phyloP scores from a whole-genome alignment of 2,329 filamentous ascomycete genomes.

The Botrytis deweyae region DNA sequence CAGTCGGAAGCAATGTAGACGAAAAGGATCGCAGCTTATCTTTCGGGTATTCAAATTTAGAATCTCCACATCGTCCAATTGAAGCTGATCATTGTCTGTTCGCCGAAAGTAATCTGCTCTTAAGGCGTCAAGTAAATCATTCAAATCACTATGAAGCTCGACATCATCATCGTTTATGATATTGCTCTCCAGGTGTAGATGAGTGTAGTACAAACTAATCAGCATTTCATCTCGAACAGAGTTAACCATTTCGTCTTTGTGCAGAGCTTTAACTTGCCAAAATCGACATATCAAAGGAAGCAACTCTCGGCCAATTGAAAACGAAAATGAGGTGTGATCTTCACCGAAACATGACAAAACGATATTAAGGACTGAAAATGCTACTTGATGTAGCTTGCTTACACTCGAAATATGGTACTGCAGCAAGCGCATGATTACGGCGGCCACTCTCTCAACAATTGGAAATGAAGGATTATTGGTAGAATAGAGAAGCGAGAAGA shows the following conservation, averaged over 20 bases:
- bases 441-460: conserved; percentile 56
- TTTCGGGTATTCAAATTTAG: conserved; percentile 40
- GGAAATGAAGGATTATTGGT: conserved; percentile 66
- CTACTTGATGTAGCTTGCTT: conserved; percentile 65
- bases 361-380: conserved; percentile 73
- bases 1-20: conserved; percentile 53
- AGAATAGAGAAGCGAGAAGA: conserved; percentile 62
- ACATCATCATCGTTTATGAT: conserved; percentile 43
- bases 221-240: conserved; percentile 75
- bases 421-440: conserved; percentile 60
- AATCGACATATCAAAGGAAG: conserved; percentile 71
- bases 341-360: conserved; percentile 65
- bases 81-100: conserved; percentile 68
- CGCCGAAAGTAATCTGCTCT: conserved; percentile 75
- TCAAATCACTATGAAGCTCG: conserved; percentile 48
- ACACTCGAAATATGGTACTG: conserved; percentile 56
- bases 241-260: conserved; percentile 55
- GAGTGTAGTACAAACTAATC: conserved; percentile 65
- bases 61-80: conserved; percentile 69
- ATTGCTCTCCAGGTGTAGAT: conserved; percentile 61
- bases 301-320: conserved; percentile 55
- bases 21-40: conserved; percentile 42
- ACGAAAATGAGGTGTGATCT: conserved; percentile 65
- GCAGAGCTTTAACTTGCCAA: conserved; percentile 71
- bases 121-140: conserved; percentile 68